These are phyloP conservation scores for Vitis hybrid DNA, from an alignment of 177 flowering plant species.

Conservation along the genomic window DNA sequence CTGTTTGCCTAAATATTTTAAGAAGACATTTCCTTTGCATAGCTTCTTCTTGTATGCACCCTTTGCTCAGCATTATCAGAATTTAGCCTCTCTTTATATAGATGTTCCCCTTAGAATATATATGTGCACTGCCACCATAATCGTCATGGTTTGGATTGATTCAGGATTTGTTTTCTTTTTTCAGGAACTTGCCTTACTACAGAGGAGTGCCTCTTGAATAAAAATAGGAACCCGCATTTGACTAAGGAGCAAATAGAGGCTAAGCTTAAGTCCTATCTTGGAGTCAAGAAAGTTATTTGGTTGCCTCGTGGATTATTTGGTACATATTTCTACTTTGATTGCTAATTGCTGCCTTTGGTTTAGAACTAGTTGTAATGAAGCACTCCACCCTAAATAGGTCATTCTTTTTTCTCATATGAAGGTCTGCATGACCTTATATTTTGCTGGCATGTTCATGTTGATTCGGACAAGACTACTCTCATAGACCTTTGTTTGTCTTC, in stretches of 20 bases:
- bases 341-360: not conserved
- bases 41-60: not conserved
- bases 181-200: slow-evolving; percentile 97
- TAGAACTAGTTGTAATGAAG: too few species aligned
- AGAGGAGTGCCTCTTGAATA: slow-evolving; percentile 91
- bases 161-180: slow-evolving; percentile 13
- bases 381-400: too few species aligned
- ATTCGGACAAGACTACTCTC: not conserved
- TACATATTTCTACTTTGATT: slow-evolving; percentile 22
- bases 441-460: too few species aligned
- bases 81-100: too few species aligned
- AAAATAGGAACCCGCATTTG: slow-evolving; percentile 78
- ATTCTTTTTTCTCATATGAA: too few species aligned
- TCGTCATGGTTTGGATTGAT: not conserved
- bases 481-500: not conserved
- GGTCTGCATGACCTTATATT: too few species aligned
- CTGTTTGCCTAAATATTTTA: not conserved
- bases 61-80: too few species aligned
- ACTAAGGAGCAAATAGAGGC: slow-evolving; percentile 75
- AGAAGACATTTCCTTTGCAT: not conserved
- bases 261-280: slow-evolving; percentile 78
- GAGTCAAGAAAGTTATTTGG: slow-evolving; percentile 88
- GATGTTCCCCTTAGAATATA: too few species aligned
- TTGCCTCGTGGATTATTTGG: slow-evolving; percentile 85
- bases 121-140: too few species aligned